These are phyloP conservation scores for Phragmites australis DNA, from an alignment of 176 grass and related monocot species.

Conservation along the genomic window DNA sequence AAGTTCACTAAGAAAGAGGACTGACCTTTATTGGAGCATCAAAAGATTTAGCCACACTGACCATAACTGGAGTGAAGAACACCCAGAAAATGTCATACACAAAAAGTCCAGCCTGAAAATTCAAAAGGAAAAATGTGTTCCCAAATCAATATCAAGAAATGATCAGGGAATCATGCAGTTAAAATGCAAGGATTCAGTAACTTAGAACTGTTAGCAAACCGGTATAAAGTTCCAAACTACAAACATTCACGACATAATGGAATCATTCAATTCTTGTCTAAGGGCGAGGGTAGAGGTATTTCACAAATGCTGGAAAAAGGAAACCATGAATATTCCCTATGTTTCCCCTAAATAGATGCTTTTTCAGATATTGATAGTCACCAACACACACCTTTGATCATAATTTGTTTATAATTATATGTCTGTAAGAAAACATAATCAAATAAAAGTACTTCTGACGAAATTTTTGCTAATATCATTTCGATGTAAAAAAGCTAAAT, in stretches of 20 bases:
- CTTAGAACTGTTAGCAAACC: background rate
- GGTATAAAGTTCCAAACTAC: background rate
- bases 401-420: background rate
- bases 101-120: slow-evolving; percentile 71
- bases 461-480: background rate
- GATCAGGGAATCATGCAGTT: background rate
- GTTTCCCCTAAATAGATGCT: background rate
- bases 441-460: background rate
- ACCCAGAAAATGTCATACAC: slow-evolving; percentile 99
- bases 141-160: background rate
- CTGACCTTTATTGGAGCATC: slow-evolving; percentile 95
- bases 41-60: slow-evolving; percentile 98
- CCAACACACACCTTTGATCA: background rate
- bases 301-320: background rate
- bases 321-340: too few relatives aligned
- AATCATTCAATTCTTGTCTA: background rate
- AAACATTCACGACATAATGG: background rate
- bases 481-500: background rate
- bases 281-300: background rate
- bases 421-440: background rate
- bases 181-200: background rate
- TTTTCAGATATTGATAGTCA: too few relatives aligned
- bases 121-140: background rate
- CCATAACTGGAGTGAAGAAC: slow-evolving; percentile 97
- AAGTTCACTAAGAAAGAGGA: background rate